Conservation (phyloP, 2,329 filamentous ascomycete genomes). For the Trichoderma simmonsii region DNA sequence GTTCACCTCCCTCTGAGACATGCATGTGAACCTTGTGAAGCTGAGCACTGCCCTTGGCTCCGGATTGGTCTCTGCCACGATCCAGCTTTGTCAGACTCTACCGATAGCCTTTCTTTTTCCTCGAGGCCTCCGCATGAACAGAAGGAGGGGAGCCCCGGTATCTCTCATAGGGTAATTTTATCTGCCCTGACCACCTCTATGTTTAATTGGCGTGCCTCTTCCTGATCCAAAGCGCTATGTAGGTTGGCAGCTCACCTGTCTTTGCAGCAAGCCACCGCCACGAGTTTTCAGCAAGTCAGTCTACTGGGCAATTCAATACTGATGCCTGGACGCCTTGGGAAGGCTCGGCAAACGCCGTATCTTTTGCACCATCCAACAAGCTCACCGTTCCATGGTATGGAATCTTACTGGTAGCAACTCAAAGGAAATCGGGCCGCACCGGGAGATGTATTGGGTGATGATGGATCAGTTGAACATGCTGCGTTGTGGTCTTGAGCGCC, state of each 20-base stretch:
- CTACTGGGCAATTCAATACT: not conserved
- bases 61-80: not conserved
- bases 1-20: not conserved
- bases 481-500: not conserved
- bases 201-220: not conserved
- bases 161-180: not conserved
- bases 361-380: not conserved
- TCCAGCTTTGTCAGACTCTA: not conserved
- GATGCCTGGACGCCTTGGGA: not conserved
- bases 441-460: not conserved
- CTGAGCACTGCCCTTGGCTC: not conserved
- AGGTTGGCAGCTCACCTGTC: not conserved
- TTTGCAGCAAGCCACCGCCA: not conserved
- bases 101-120: not conserved
- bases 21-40: constrained; percentile 1
- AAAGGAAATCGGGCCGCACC: not conserved
- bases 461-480: not conserved
- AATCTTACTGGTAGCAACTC: not conserved
- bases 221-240: not conserved
- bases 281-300: not conserved
- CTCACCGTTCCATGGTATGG: not conserved
- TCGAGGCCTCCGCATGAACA: not conserved
- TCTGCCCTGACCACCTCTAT: not conserved
- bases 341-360: not conserved
- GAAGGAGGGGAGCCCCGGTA: not conserved